Evolutionary conservation across 1,139 yeast genomes (phyloP).

Genomic region (Candida sojae): DNA sequence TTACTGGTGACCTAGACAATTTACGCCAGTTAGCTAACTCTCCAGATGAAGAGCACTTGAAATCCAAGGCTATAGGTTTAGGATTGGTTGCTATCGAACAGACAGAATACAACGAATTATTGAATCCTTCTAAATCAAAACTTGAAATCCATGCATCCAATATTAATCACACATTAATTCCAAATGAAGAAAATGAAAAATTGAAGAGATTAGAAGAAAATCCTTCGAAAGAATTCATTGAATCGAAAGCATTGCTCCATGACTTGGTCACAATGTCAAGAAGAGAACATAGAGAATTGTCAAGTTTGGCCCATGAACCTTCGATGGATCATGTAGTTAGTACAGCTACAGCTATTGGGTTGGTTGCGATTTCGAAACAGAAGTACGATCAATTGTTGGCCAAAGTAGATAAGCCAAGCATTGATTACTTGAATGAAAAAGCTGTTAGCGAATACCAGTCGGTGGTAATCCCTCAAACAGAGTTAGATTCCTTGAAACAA

Average conservation of each 20-base stretch:
- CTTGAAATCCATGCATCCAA: conserved; percentile 20
- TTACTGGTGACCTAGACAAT: conserved; percentile 13
- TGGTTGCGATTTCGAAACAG: conserved; percentile 24
- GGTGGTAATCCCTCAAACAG: conserved; percentile 25
- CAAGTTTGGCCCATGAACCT: conserved; percentile 28
- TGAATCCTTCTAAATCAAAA: conserved; percentile 25
- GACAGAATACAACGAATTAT: conserved; percentile 17
- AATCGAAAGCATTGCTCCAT: conserved; percentile 19
- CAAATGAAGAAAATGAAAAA: conserved; percentile 15
- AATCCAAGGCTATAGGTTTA: conserved; percentile 13
- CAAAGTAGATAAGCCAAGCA: conserved; percentile 22
- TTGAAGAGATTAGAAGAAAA: conserved; percentile 13
- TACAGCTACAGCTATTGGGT: conserved; percentile 24
- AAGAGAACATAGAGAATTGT: conserved; percentile 26
- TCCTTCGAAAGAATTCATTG: conserved; percentile 13
- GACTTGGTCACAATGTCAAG: conserved; percentile 27
- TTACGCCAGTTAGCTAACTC: conserved; percentile 18
- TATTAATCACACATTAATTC: conserved; percentile 14
- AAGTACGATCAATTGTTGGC: conserved; percentile 22
- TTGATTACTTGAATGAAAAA: conserved; percentile 31
- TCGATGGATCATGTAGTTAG: conserved; percentile 25
- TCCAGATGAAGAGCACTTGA: conserved; percentile 18
- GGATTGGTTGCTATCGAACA: conserved; percentile 19
- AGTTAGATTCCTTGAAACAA: conserved; percentile 17
- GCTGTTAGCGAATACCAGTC: conserved; percentile 23